Conservation (phyloP, 2,329 filamentous ascomycete genomes). For the Penicillium fuscoglaucum region DNA sequence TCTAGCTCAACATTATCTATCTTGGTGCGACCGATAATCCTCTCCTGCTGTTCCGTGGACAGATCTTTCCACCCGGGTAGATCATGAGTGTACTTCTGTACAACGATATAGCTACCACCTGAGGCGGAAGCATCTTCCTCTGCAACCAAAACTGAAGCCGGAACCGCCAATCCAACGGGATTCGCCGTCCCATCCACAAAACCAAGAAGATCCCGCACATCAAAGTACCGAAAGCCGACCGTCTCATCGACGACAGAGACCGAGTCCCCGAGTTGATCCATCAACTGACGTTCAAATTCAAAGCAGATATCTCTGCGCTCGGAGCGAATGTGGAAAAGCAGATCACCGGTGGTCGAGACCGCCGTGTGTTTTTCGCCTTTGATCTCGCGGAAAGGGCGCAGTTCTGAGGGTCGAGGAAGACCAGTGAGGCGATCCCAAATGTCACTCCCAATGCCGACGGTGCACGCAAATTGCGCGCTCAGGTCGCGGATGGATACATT, state of each 20-base stretch:
- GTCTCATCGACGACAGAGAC: conserved; percentile 56
- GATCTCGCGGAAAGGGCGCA: conserved; percentile 53
- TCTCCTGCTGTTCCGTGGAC: conserved; percentile 54
- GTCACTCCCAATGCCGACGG: conserved; percentile 55
- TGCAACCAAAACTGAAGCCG: conserved; percentile 47
- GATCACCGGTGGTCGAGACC: conserved; percentile 57
- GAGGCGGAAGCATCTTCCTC: conserved; percentile 42
- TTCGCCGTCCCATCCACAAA: conserved; percentile 64
- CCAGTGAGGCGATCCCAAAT: conserved; percentile 53
- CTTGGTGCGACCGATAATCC: conserved; percentile 59
- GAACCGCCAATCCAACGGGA: conserved; percentile 50
- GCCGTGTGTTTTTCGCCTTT: conserved; percentile 54
- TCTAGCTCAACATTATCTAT: conserved; percentile 59
- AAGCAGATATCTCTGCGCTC: conserved; percentile 59
- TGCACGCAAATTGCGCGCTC: conserved; percentile 51
- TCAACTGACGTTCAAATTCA: conserved; percentile 60
- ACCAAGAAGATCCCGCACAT: conserved; percentile 58
- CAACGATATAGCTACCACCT: conserved; percentile 60
- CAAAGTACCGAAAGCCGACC: conserved; percentile 60
- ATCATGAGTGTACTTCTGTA: conserved; percentile 61
- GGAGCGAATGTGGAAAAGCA: conserved; percentile 60
- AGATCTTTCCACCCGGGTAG: conserved; percentile 51
- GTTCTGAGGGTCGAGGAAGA: conserved; percentile 51
- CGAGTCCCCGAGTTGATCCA: conserved; percentile 50
- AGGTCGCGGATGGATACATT: conserved; percentile 56